Conservation (phyloP, 163 green algal genomes). For the Prototheca cutis region DNA sequence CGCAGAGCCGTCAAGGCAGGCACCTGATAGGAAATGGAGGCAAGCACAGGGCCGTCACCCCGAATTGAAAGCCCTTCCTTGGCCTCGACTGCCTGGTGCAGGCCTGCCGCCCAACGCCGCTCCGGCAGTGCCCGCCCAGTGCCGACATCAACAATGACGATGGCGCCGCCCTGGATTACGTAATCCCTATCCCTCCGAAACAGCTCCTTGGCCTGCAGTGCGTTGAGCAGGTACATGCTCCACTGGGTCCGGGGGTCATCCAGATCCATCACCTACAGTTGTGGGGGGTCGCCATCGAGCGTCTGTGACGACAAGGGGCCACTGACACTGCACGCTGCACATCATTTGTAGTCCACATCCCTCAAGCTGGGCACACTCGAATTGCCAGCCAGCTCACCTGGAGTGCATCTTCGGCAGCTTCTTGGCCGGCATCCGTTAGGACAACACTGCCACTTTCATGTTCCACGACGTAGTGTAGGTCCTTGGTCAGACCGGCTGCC, state of each 20-base stretch:
- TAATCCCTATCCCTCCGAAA: constrained; percentile 86
- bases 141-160: constrained; percentile 99
- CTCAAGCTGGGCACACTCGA: no score
- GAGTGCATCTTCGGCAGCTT: constrained; percentile 77
- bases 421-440: constrained; percentile 94
- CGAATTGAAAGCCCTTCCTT: constrained; percentile 91
- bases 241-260: constrained; percentile 94
- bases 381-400: constrained; percentile 45
- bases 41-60: constrained; percentile 89
- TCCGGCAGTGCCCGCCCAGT: constrained; percentile 89
- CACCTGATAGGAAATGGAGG: constrained; percentile 92
- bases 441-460: constrained; percentile 96
- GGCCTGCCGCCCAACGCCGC: constrained; percentile 79
- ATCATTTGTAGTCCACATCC: no score
- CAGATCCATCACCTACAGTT: constrained; percentile 71
- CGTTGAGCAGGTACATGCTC: constrained; percentile 94
- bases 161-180: constrained; percentile 71
- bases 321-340: no score
- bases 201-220: constrained; percentile 97
- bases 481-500: constrained; percentile 61
- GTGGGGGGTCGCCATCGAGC: no score
- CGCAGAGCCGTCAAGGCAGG: no score
- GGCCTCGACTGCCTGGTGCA: constrained; percentile 93
- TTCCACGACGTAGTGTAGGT: constrained; percentile 97
- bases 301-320: no score